Evolutionary conservation across 345 rosid species (phyloP).

Genomic region (Brassica carinata): DNA sequence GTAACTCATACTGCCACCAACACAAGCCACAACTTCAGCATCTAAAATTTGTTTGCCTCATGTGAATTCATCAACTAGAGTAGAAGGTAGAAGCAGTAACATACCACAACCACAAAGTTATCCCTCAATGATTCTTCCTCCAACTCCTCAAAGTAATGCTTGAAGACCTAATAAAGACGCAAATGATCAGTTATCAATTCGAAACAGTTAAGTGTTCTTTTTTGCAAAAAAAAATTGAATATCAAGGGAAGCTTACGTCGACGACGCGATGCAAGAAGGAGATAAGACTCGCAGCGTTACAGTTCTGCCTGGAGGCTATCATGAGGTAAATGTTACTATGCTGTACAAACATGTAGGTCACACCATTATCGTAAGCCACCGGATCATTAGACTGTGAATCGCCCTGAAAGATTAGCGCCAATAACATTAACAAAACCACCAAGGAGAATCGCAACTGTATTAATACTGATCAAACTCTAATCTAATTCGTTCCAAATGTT

Average conservation of each 20-base stretch:
- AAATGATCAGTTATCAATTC: not conserved
- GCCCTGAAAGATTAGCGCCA: conserved; percentile 52
- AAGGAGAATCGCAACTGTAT: not conserved
- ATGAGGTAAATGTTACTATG: conserved; percentile 91
- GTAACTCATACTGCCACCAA: conserved; percentile 76
- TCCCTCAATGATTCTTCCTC: conserved; percentile 98
- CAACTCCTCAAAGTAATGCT: conserved; percentile 96
- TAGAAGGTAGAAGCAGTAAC: conserved; percentile 32
- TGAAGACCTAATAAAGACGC: conserved; percentile 56
- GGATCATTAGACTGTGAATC: conserved; percentile 99
- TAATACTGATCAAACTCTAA: conserved; percentile 5
- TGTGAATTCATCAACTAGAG: not conserved
- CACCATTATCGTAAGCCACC: conserved; percentile 92
- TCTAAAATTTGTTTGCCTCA: not conserved
- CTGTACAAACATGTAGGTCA: conserved; percentile 89
- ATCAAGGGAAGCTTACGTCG: conserved; percentile 61
- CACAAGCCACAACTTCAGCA: conserved; percentile 17
- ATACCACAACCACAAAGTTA: conserved; percentile 97
- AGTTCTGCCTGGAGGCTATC: conserved; percentile 91
- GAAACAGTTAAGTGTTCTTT: not conserved
- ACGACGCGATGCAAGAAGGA: conserved; percentile 88
- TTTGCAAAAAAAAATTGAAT: not conserved
- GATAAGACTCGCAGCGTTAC: conserved; percentile 94
- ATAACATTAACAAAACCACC: not conserved
- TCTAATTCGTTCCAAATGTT: conserved; percentile 18